Conservation (phyloP, 2,329 filamentous ascomycete species). For the Akanthomyces dipterigenus region DNA sequence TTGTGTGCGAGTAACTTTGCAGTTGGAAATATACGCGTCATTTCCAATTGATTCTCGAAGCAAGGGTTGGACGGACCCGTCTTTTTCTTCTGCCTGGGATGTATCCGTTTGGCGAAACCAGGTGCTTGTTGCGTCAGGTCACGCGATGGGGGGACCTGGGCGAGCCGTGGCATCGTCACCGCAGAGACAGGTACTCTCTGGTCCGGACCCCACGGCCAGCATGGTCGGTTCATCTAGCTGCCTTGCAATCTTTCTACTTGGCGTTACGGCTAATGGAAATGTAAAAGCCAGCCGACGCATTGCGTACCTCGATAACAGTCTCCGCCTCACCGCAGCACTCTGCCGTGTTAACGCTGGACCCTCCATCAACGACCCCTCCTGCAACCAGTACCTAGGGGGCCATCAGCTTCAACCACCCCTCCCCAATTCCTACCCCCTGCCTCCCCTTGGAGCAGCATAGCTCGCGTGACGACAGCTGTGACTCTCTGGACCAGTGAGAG, state of each 20-base stretch:
- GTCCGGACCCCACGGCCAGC: neutral
- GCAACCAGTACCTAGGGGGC: too few species aligned
- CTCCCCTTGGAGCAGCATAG: neutral
- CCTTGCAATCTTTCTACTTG: too few species aligned
- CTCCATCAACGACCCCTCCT: neutral
- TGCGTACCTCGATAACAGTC: neutral
- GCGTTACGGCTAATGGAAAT: too few species aligned
- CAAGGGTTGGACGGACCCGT: neutral
- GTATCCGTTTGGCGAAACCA: neutral
- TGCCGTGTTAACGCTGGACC: neutral
- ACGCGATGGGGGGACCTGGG: slow-evolving; percentile 17
- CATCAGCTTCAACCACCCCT: neutral
- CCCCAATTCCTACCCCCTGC: neutral
- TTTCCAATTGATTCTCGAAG: neutral
- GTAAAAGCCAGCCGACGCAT: too few species aligned
- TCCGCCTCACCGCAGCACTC: neutral
- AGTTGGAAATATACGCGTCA: neutral
- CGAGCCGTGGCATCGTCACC: neutral
- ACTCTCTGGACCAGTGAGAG: neutral
- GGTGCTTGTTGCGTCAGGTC: slow-evolving; percentile 18
- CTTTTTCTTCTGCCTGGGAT: neutral
- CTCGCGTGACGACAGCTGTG: slow-evolving; percentile 12
- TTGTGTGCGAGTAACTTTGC: too few species aligned
- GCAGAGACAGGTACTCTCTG: neutral
- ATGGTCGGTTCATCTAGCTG: neutral